Base-by-base conservation (phyloP, 1,284 basidiomycete species). In the Papiliotrema terrestris region DNA sequence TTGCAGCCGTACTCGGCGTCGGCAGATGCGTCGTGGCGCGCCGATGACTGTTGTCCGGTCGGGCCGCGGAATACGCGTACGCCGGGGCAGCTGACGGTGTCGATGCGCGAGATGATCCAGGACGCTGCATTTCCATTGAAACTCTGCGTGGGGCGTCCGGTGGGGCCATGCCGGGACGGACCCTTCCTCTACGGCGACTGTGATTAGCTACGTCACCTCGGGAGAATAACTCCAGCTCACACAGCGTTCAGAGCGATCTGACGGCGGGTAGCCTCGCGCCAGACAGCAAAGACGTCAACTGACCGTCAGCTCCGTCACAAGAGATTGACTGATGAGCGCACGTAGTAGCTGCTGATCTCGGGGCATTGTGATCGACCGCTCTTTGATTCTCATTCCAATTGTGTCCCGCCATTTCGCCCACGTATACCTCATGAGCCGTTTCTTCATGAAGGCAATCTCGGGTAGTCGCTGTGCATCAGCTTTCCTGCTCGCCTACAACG, bases 281-380 rank as follows among this genome's bases (percentile, higher is more conserved):
- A 73, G 2, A 66, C 45, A 3, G 55, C 56, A 29, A 75, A 65
- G 1, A 58, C 65, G 22, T 72, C 71, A 38, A 59, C 72, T 74
- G 46, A n/a, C 1, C 25, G 49, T 29, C 43, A 52, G 29, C 25
- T 17, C 15, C 23, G 6, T 19, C n/a, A 6, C 19, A 23, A n/a
- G 19, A 8, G 23, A 23, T 6, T 15, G 23, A 29, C 15, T 17
- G 20, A 42, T 17, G 1, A 19, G 52, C 68, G 58, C 45, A 72
- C 72, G 51, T 1, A 69, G 54, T 17, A 73, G 25, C 43, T 61
- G 55, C 19, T 32, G 15, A 36, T 65, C 58, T 38, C 56, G 29
- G 9, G 62, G 61, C 13, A 51, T 23, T 13, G 47, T 37, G 38
- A 65, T 26, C 14, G 55, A 45, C 26, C 54, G 51, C 14, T 58